Evolutionary conservation across 2,329 filamentous ascomycete species (phyloP), one percentile per base, ranked within the genome.

Genomic region (Mollisiaceae sp.): DNA sequence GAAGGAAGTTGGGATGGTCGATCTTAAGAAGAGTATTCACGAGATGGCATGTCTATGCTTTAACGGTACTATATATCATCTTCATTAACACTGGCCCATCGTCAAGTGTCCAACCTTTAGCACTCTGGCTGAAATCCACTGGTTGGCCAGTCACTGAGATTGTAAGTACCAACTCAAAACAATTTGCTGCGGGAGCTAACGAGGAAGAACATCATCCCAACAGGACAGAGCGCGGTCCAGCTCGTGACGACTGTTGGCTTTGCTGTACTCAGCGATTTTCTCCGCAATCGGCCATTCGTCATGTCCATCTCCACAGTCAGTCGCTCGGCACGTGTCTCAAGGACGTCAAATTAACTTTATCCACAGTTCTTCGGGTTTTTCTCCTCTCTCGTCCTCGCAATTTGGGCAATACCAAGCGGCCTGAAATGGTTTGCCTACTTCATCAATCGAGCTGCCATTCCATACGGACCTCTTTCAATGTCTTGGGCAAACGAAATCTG

Each of bases 251-350:
- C 85, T 0, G 77, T 88, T 0, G 70, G 77, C 5, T 84, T 85
- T 67, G 84, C 84, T 9, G 86, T 84, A 77, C 77, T 81, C 2
- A 86, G 83, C 11, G 85, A 87, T 36, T 79, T 82, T 5, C 77
- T 80, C 5, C 73, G 73, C 1, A 73, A 72, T 20, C 68, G 76
- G 20, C 71, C 75, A 4, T 45, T 70, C 9, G 71, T 77, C 47
- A 78, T 78, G 75, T 74, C 71, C 8, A 70, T 77, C 8, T 70
- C 74, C 14, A 75, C 75, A 1, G 71, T 73, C 59, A 18, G 67
- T 67, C 55, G 6, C 32, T 38, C 39, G 18, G 6, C n/a, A 20
- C 14, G 20, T 20, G 18, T 18, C 24, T 45, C 24, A 18, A 41
- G 11, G 22, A 8, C 20, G 4, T 27, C 60, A 59, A 66, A 43